These are phyloP conservation scores for Podila horticola DNA, from an alignment of 192 early-diverging fungal species.

Conservation along the genomic window DNA sequence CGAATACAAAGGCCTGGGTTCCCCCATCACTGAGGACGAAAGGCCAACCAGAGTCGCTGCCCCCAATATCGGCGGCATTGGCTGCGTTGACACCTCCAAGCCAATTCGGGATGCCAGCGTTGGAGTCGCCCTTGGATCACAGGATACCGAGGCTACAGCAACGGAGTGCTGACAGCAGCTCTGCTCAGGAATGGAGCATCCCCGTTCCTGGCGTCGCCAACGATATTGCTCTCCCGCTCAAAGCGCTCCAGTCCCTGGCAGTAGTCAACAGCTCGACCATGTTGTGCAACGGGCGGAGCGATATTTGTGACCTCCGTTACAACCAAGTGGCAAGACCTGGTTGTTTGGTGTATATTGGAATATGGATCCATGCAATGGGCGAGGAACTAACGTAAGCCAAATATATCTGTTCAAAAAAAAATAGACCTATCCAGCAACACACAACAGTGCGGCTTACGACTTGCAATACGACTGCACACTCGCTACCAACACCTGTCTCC, in stretches of 20 bases:
- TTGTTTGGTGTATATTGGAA: background rate
- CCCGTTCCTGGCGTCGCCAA: background rate
- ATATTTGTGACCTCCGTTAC: slow-evolving; percentile 53
- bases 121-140: background rate
- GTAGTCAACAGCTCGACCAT: slow-evolving; percentile 37
- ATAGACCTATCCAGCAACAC: slow-evolving; percentile 55
- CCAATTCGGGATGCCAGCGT: too few species aligned
- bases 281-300: slow-evolving; percentile 47
- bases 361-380: background rate
- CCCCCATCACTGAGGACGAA: too few species aligned
- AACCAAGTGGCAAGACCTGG: slow-evolving; percentile 53
- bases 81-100: too few species aligned
- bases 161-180: background rate
- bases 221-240: background rate
- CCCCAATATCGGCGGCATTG: too few species aligned
- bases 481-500: slow-evolving; percentile 31
- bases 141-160: background rate
- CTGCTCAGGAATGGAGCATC: background rate
- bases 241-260: slow-evolving; percentile 8
- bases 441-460: slow-evolving; percentile 52
- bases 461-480: slow-evolving; percentile 49
- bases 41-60: too few species aligned
- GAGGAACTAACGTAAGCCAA: too few species aligned
- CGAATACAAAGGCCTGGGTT: too few species aligned
- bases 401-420: background rate